phyloP scores from a whole-genome alignment of 2,329 filamentous ascomycete species.

The Rhinocladiella similis region DNA sequence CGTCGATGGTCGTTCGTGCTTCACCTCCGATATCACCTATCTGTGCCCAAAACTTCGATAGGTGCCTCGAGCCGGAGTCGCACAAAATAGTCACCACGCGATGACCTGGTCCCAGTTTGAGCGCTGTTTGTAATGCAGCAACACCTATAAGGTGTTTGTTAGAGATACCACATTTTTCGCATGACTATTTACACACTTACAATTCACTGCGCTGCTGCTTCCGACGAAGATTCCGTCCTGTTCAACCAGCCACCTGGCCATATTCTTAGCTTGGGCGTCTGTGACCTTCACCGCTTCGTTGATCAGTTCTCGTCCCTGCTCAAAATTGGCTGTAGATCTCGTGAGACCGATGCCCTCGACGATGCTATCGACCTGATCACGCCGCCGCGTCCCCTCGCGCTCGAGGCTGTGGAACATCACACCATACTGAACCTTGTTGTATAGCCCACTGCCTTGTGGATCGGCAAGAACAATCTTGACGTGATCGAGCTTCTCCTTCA shows the following conservation, averaged over 20 bases:
- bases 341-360: slow-evolving; percentile 97
- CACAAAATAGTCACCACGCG: slow-evolving; percentile 51
- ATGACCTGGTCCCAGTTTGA: slow-evolving; percentile 49
- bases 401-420: slow-evolving; percentile 95
- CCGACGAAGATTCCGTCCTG: slow-evolving; percentile 93
- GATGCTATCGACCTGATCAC: slow-evolving; percentile 91
- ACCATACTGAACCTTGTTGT: slow-evolving; percentile 86
- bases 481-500: slow-evolving; percentile 70
- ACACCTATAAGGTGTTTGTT: slow-evolving; percentile 38
- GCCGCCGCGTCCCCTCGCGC: slow-evolving; percentile 81
- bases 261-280: slow-evolving; percentile 83
- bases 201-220: slow-evolving; percentile 96
- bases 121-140: slow-evolving; percentile 48
- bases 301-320: slow-evolving; percentile 79
- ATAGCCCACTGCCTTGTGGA: slow-evolving; percentile 89
- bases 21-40: slow-evolving; percentile 49
- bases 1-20: slow-evolving; percentile 46
- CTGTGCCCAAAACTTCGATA: slow-evolving; percentile 54
- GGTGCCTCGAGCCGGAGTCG: slow-evolving; percentile 51
- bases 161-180: background rate
- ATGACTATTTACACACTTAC: slow-evolving; percentile 43
- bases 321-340: slow-evolving; percentile 89
- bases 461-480: slow-evolving; percentile 82
- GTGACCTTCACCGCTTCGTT: slow-evolving; percentile 88
- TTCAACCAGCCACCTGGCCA: slow-evolving; percentile 97